phyloP scores from a whole-genome alignment of 345 rosid genomes.

The Murraya koenigii region DNA sequence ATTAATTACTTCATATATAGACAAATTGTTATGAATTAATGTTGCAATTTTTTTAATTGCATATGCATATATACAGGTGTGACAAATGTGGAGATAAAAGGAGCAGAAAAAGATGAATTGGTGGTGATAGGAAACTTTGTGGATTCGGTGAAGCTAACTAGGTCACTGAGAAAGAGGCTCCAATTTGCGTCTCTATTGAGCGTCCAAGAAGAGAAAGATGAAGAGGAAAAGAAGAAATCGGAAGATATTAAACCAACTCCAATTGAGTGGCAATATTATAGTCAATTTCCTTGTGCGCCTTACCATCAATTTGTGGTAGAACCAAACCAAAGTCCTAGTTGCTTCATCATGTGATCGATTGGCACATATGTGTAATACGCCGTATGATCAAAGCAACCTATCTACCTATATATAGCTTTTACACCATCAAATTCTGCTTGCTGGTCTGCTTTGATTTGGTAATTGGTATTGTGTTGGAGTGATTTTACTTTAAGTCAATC shows the following conservation, averaged over 20 bases:
- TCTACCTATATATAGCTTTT: neutral
- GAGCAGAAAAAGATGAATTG: neutral
- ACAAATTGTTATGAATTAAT: neutral
- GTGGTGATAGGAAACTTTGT: slow-evolving; percentile 4
- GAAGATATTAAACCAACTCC: neutral
- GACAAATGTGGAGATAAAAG: neutral
- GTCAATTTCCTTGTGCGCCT: neutral
- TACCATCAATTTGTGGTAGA: neutral
- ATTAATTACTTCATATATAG: neutral
- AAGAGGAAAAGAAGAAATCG: neutral
- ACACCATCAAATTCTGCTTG: neutral
- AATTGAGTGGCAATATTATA: neutral
- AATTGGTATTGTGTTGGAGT: too few relatives aligned
- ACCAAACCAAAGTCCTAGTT: neutral
- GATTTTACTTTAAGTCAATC: neutral
- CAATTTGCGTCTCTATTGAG: neutral
- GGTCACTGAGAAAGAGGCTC: neutral
- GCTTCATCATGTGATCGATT: neutral
- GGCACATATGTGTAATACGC: neutral
- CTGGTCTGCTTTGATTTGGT: neutral
- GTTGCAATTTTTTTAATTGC: neutral
- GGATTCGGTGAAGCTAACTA: slow-evolving; percentile 14
- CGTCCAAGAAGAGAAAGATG: slow-evolving; percentile 1
- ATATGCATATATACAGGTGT: neutral
- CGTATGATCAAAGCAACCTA: too few relatives aligned